Evolutionary conservation across 768 basidiomycete genomes (phyloP), one percentile per base, ranked within the genome.

Genomic region (Plicaturopsis crispa): DNA sequence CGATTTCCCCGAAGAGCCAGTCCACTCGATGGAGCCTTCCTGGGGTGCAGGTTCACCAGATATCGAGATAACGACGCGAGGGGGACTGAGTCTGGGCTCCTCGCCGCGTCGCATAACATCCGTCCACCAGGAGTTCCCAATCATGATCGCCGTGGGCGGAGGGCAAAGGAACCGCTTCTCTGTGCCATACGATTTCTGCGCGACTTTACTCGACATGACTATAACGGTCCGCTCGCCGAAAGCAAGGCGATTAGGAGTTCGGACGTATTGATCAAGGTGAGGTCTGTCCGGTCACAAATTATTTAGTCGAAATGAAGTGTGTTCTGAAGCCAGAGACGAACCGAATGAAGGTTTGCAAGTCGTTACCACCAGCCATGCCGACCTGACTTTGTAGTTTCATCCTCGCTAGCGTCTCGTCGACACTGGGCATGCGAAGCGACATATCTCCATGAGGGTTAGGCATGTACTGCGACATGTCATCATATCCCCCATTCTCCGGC

Each of bases 131-230:
- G 84, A 83, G 54, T 86, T 88, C 35, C 92, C 92, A 50, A 92
- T 85, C 75, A 97, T 76, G 53, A 90, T 83, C 33, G 91, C 92
- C 22, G 90, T 92, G 6, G 92, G 92, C 39, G 87, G 93, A 6
- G 88, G 91, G 55, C 89, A 94, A 24, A 93, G 73, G 73, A 93
- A 94, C 31, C 93, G 75, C 60, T 96, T 96, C 60, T 97, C 93
- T 13, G 84, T 91, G 24, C 92, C 93, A 55, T 97, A 98, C 6
- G 88, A 91, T 56, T 97, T 94, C 68, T 98, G 94, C 3, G 90
- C 94, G 21, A 97, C 92, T 54, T 86, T 91, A 56, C 86, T 90
- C n/a, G 90, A 93, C 87, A 96, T 92, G 50, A 98, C 85, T 44
- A 97, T 85, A 43, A 98, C 78, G 4, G 91, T 90, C 34, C 91